These are phyloP conservation scores for Cnidoscolus chayamansa DNA, from an alignment of 441 rosid species.

Conservation along the genomic window DNA sequence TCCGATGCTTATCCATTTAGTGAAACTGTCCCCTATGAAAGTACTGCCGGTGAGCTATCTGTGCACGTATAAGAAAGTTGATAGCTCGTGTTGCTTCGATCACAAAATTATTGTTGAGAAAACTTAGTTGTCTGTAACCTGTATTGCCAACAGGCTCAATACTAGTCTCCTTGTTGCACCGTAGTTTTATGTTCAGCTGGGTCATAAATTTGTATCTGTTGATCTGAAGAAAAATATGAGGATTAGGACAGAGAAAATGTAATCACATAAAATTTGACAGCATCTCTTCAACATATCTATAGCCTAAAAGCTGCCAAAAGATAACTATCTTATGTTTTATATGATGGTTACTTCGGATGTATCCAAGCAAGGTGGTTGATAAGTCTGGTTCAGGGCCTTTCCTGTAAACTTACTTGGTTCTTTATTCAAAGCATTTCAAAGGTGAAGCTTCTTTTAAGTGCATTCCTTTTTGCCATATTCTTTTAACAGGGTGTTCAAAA, in stretches of 20 bases:
- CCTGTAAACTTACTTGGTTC: neutral
- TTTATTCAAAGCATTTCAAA: slow-evolving; percentile 6
- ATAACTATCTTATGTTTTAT: neutral
- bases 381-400: slow-evolving; percentile 2
- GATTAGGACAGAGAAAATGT: neutral
- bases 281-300: neutral
- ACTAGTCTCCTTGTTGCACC: neutral
- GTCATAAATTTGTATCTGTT: neutral
- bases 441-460: neutral
- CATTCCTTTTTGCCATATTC: slow-evolving; percentile 16
- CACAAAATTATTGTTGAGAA: neutral
- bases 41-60: slow-evolving; percentile 34
- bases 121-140: neutral
- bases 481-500: slow-evolving; percentile 40
- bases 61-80: neutral
- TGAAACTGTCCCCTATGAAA: slow-evolving; percentile 26
- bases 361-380: neutral
- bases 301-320: neutral
- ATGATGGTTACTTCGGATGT: neutral
- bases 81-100: neutral
- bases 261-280: neutral
- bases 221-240: neutral
- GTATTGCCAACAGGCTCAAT: neutral
- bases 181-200: slow-evolving; percentile 2
- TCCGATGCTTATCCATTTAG: slow-evolving; percentile 21